Evolutionary conservation across 2,329 filamentous ascomycete genomes (phyloP), one percentile per base, ranked within the genome.

Genomic region (Paracoccidioides brasiliensis): DNA sequence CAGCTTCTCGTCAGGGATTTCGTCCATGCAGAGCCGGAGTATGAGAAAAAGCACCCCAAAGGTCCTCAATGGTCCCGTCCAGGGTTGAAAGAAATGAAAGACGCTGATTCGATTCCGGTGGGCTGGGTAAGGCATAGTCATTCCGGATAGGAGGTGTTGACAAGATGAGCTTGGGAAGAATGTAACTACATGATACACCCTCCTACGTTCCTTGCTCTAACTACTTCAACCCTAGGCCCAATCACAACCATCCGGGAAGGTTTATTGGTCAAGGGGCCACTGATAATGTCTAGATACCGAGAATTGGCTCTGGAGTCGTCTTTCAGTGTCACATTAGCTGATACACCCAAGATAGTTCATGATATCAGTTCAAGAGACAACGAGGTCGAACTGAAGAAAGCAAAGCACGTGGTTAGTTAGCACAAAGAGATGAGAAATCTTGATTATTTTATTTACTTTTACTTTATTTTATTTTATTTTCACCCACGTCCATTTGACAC

Each of bases 341-440:
- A 52, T n/a, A 52, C 49, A 42, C 6, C 5, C 9, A 22, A 41
- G 38, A 32, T 32, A 52, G 30, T 22, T 44, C 15, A 53, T 12
- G 41, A 53, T 38, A 37, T 37, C 10, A 53, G 52, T 35, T 46
- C n/a, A 30, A 22, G 52, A 22, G 43, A 53, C 52, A 53, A 53
- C 45, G 52, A 53, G 30, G 15, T 44, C 40, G n/a, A 10, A 12
- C 5, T 3, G 50, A 38, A 14, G 32, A 30, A 35, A 43, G n/a
- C 28, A 38, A 12, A 35, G 51, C 52, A 53, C 52, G 52, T 53
- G 52, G 52, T 14, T 40, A 12, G 52, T 14, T 40, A 12, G 30
- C 52, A 53, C 43, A 53, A 53, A 44, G 52, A 46, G 30, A 53
- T 45, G 42, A 42, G 12, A 38, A 52, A 32, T 32, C 22, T 52